Conservation (phyloP, 1,284 basidiomycete species). For the Schizopora paradoxa region DNA sequence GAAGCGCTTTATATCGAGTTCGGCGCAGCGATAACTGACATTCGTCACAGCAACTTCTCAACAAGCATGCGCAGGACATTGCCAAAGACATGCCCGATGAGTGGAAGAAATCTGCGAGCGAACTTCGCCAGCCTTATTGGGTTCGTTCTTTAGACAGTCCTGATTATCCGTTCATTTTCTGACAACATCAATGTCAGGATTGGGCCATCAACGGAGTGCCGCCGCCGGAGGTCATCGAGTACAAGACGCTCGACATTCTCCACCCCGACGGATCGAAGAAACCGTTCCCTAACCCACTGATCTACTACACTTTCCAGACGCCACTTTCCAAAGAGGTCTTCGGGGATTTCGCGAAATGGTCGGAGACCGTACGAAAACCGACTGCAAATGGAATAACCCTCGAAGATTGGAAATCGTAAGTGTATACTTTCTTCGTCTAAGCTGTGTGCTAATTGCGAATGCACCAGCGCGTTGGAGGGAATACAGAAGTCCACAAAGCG, state of each 20-base stretch:
- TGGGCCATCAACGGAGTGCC: conserved; percentile 42
- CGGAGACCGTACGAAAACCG: conserved; percentile 39
- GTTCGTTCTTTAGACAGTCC: conserved; percentile 6
- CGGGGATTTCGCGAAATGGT: conserved; percentile 34
- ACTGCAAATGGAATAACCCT: conserved; percentile 28
- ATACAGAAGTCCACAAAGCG: conserved; percentile 26
- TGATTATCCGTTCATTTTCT: not conserved
- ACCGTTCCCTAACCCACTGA: conserved; percentile 38
- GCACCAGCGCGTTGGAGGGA: conserved; percentile 19
- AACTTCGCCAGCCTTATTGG: conserved; percentile 45
- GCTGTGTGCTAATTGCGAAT: not conserved
- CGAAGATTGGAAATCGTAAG: conserved; percentile 28
- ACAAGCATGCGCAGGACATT: conserved; percentile 34
- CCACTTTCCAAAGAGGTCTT: conserved; percentile 34
- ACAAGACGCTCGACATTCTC: conserved; percentile 34
- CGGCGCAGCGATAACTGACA: not conserved
- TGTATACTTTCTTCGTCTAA: not conserved
- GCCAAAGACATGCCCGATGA: conserved; percentile 29
- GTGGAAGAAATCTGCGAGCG: conserved; percentile 35
- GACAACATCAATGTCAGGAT: conserved; percentile 27
- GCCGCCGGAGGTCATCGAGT: conserved; percentile 38
- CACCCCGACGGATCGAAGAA: conserved; percentile 31
- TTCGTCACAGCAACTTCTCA: conserved; percentile 39
- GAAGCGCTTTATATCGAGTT: not conserved
- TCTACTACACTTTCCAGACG: conserved; percentile 39